A percentile compares a stretch with the other conserved stretches of the same genome.
These are phyloP conservation scores for Pulveroboletus sp. DNA, from an alignment of 768 basidiomycete genomes.

Conservation along the genomic window DNA sequence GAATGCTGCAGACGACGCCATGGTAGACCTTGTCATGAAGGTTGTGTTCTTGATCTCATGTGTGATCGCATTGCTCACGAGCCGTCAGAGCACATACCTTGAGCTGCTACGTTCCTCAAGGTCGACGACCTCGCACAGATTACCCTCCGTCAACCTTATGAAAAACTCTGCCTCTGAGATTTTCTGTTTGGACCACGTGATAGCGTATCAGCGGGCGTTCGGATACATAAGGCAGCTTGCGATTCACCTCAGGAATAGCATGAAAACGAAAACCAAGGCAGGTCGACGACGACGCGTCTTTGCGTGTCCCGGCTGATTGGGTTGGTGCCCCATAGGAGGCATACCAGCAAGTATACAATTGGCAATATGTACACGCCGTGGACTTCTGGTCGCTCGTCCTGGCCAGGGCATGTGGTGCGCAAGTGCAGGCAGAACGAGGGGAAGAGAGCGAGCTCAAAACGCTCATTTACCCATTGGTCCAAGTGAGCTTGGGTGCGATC, in stretches of 20 bases:
- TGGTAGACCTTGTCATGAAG: conserved; percentile 84
- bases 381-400: conserved; percentile 96
- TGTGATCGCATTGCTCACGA: neutral
- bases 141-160: conserved; percentile 93
- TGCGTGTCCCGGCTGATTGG: conserved; percentile 8
- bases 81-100: conserved; percentile 74
- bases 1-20: conserved; percentile 68
- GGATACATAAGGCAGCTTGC: conserved; percentile 94
- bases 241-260: conserved; percentile 84
- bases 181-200: conserved; percentile 70
- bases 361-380: conserved; percentile 94
- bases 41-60: conserved; percentile 33
- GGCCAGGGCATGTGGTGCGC: conserved; percentile 68
- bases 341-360: conserved; percentile 94
- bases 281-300: conserved; percentile 9
- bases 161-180: conserved; percentile 96
- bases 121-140: conserved; percentile 77
- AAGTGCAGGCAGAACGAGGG: conserved; percentile 46
- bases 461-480: conserved; percentile 93
- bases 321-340: conserved; percentile 56
- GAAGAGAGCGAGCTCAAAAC: conserved; percentile 75
- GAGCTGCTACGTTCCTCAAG: conserved; percentile 80
- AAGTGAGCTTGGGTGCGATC: conserved; percentile 89
- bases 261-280: conserved; percentile 84
- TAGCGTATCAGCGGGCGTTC: conserved; percentile 91